Evolutionary conservation across 176 grass and related monocot genomes (phyloP), one percentile per base, ranked within the genome.

Genomic region (Eremochloa ophiuroides): DNA sequence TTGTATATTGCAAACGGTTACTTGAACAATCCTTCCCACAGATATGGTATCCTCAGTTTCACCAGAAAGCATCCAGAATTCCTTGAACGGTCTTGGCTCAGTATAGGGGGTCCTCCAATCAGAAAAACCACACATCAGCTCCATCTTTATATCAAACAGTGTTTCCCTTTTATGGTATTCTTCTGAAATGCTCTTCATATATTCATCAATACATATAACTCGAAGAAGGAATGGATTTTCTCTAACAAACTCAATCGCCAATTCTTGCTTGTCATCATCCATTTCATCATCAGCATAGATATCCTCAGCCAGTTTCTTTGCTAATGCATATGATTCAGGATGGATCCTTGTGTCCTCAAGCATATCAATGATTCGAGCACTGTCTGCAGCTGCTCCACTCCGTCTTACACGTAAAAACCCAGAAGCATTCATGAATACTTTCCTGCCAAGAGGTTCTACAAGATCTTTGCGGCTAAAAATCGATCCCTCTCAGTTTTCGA

Each of bases 301-400:
- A 79, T 95, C 96, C 79, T 90, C 95, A 12, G 93, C 96, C 63
- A 99, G 87, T 50, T 89, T 94, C 48, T 91, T 94, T 71, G 96
- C 96, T 58, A 99, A 64, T 5, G 72, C 91, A 35, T 99, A 99
- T 0, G 96, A 99, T 56, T 99, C 96, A 34, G 96, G 96, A 95
- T 99, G 96, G 62, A 99, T 99, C 85, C 96, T 88, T 72, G 96
- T 99, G 59, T 99, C 96, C 88, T 99, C 96, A 68, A 99, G 90
- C 48, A 95, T 74, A 80, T 95, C 93, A 83, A 99, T 94, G 7
- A 92, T 91, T 43, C 93, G 88, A 72, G 86, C 80, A 78, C 91
- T 95, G 30, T 83, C 79, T 62, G 86, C 85, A 67, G 96, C 92
- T 80, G 86, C 90, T 62, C 96, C 96, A 51, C 88, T 98, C 1